A percentile compares a stretch with the other conserved stretches of the same genome.
Evolutionary conservation across 805 yeast species (phyloP).

Genomic region (Torulaspora indica): DNA sequence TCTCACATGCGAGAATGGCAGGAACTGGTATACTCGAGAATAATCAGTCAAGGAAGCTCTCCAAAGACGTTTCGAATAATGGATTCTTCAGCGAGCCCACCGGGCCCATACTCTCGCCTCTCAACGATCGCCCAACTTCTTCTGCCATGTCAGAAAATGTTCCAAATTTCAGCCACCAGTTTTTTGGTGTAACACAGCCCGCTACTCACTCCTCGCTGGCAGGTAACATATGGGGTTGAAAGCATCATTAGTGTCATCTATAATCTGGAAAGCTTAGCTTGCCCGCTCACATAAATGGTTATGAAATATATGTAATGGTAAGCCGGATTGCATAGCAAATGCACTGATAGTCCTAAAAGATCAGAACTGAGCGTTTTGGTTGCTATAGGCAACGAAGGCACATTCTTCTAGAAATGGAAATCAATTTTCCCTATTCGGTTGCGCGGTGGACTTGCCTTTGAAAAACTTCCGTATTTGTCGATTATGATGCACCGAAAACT

Average conservation of each 20-base stretch:
- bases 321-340: neutral
- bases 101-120: neutral
- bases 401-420: too few species aligned
- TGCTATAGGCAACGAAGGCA: neutral
- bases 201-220: conserved; percentile 12
- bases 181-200: conserved; percentile 7
- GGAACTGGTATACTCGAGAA: neutral
- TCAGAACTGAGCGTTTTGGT: neutral
- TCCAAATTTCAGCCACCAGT: conserved; percentile 9
- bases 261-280: neutral
- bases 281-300: neutral
- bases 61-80: conserved; percentile 1
- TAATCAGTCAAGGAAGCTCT: neutral
- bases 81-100: neutral
- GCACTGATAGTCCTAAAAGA: too few species aligned
- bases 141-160: neutral
- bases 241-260: neutral
- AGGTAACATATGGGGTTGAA: conserved; percentile 21
- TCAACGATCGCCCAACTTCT: neutral
- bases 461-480: too few species aligned
- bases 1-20: conserved; percentile 26
- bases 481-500: too few species aligned
- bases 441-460: too few species aligned
- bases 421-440: too few species aligned
- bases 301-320: neutral